Evolutionary conservation across 306 rosid genomes (phyloP), one percentile per base, ranked within the genome.

Genomic region (Trifolium subterraneum): DNA sequence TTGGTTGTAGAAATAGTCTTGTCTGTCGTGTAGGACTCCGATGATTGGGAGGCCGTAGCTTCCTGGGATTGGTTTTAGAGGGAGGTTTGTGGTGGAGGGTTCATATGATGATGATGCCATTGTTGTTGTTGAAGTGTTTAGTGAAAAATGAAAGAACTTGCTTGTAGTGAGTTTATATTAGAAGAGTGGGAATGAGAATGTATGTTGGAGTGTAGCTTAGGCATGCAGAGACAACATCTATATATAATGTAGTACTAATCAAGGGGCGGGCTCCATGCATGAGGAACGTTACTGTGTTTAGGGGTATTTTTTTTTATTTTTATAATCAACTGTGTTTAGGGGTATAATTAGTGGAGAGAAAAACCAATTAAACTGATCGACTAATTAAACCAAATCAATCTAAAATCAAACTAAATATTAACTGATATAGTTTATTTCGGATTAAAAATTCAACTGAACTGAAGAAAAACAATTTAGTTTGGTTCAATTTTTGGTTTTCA

Each of bases 1-100:
- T 83, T 92, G 90, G 77, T 52, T 22, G 88, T 92, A 92, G 63
- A 90, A 92, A 76, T 82, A 92, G 82, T 92, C 85, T 23, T 76
- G 78, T 3, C 98, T 77, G 74, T 88, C 96, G 22, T 19, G 76
- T 20, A 90, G 5, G 15, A 93, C 72, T 3, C 98, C 92, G 1
- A 92, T 64, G 48, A 88, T 66, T 2, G 96, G 89, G 4, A 71
- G 13, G 47, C 98, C 98, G 41, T 81, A 81, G 88, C 79, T 45
- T 4, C 98, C 96, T 0, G 96, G 98, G 60, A 92, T 77, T 3
- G 54, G 68, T 44, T 75, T 73, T 4, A 80, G 25, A 1, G 87
- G 84, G 19, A 80, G 84, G 50, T 13, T 71, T 36, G 16, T 14
- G 4, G 41, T 14, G 5, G 33, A 22, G 2, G 23, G n/a, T 14